Conservation (phyloP, 1,284 basidiomycete genomes). For the Apiotrichum siamense region DNA sequence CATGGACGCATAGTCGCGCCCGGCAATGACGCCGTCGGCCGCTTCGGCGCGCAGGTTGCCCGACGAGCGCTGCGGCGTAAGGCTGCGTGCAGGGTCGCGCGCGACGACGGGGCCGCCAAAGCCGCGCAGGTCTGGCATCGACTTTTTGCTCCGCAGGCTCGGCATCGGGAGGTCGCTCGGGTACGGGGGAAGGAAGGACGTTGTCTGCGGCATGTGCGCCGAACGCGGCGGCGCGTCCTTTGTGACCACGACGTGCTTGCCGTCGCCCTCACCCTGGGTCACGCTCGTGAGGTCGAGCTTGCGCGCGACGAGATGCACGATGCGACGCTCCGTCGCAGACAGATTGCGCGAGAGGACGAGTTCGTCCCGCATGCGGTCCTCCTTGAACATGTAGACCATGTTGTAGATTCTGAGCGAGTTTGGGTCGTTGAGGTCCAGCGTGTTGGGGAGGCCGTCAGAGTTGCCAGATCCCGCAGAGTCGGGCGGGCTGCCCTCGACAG, state of each 20-base stretch:
- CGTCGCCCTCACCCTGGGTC: slow-evolving; percentile 86
- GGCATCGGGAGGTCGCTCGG: slow-evolving; percentile 55
- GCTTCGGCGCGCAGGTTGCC: slow-evolving; percentile 87
- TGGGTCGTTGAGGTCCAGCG: slow-evolving; percentile 92
- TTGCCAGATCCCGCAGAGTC: slow-evolving; percentile 52
- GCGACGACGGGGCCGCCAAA: slow-evolving; percentile 58
- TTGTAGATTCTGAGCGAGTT: slow-evolving; percentile 96
- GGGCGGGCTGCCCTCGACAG: slow-evolving; percentile 49
- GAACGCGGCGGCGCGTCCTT: slow-evolving; percentile 43
- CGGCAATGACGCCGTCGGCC: slow-evolving; percentile 62
- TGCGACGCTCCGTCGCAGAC: slow-evolving; percentile 74
- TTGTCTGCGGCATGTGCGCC: slow-evolving; percentile 57
- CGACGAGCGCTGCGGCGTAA: slow-evolving; percentile 75
- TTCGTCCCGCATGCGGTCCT: slow-evolving; percentile 95
- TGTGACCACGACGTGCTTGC: slow-evolving; percentile 86
- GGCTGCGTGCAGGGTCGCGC: slow-evolving; percentile 69
- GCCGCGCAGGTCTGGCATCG: slow-evolving; percentile 64
- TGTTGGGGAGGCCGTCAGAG: slow-evolving; percentile 52
- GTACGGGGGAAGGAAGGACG: slow-evolving; percentile 47
- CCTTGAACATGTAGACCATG: slow-evolving; percentile 92
- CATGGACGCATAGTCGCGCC: slow-evolving; percentile 38
- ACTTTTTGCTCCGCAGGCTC: slow-evolving; percentile 80
- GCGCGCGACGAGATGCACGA: slow-evolving; percentile 93
- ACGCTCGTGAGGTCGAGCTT: slow-evolving; percentile 93
- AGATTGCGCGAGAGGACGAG: slow-evolving; percentile 87